These are phyloP conservation scores for Theileria parva DNA, from an alignment of 169 alveolate genomes.

Conservation along the genomic window DNA sequence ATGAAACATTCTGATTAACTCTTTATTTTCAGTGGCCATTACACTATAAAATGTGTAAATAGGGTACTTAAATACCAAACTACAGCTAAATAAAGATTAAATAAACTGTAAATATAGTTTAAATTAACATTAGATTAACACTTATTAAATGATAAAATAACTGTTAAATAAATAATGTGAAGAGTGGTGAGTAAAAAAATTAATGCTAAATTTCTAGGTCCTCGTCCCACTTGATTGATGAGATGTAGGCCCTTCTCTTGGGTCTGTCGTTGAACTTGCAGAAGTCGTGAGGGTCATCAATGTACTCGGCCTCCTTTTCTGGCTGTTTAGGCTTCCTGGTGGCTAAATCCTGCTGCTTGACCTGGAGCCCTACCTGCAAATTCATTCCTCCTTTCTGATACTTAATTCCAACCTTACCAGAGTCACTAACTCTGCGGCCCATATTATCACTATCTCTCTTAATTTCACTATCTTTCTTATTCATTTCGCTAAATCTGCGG, in stretches of 20 bases:
- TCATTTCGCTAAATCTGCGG: not conserved
- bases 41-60: not conserved
- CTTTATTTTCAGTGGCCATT: not conserved
- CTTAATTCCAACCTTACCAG: not conserved
- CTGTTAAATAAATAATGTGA: not conserved
- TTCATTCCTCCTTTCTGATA: not conserved
- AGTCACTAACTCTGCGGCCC: not conserved
- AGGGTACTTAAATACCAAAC: not conserved
- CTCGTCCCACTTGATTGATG: constrained; percentile 65
- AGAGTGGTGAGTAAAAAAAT: not conserved
- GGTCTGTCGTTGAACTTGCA: constrained; percentile 55
- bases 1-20: not conserved
- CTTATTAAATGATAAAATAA: not conserved
- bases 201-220: constrained; percentile 31
- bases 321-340: constrained; percentile 18
- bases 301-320: not conserved
- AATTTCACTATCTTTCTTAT: not conserved
- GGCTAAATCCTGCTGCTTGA: not conserved
- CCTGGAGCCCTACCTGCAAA: constrained; percentile 1
- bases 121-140: too few species aligned
- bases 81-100: too few species aligned
- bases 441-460: not conserved
- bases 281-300: constrained; percentile 43
- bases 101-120: too few species aligned
- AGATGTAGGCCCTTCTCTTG: constrained; percentile 30